Evolutionary conservation across 1,284 basidiomycete species (phyloP).

Genomic region (Schizophyllum amplum): DNA sequence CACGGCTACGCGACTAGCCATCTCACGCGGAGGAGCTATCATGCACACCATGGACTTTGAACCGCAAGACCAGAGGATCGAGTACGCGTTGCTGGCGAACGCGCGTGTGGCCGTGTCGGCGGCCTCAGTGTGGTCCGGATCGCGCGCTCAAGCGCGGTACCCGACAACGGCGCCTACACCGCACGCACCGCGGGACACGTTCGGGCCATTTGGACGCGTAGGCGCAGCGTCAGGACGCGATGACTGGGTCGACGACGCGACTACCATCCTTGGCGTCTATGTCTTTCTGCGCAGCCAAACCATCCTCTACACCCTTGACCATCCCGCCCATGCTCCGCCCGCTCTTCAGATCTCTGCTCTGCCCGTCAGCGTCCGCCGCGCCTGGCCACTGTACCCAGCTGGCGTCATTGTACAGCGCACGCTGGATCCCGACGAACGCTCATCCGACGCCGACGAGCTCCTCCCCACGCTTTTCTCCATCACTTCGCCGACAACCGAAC

Average conservation of each 20-base stretch:
- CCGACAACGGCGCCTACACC: background rate
- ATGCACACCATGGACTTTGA: background rate
- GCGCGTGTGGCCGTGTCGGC: background rate
- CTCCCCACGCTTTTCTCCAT: conserved; percentile 76
- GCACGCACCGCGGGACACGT: background rate
- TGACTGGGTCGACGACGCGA: background rate
- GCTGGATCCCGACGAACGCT: conserved; percentile 53
- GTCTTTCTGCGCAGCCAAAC: conserved; percentile 75
- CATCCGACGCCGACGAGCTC: conserved; percentile 56
- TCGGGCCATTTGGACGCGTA: background rate
- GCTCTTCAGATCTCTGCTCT: conserved; percentile 42
- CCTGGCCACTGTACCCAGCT: conserved; percentile 71
- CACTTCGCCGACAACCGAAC: conserved; percentile 69
- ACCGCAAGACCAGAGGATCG: background rate
- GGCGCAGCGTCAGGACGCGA: background rate
- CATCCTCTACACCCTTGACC: conserved; percentile 45
- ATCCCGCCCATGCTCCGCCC: background rate
- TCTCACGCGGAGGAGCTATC: background rate
- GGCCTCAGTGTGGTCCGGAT: background rate
- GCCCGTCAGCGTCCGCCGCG: conserved; percentile 71
- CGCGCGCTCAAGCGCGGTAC: background rate
- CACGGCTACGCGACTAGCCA: background rate
- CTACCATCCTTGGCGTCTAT: conserved; percentile 51
- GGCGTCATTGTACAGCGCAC: conserved; percentile 77
- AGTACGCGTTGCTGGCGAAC: background rate